Base-by-base conservation (phyloP, 2,329 filamentous ascomycete genomes). In the Sarocladium brachiariae region DNA sequence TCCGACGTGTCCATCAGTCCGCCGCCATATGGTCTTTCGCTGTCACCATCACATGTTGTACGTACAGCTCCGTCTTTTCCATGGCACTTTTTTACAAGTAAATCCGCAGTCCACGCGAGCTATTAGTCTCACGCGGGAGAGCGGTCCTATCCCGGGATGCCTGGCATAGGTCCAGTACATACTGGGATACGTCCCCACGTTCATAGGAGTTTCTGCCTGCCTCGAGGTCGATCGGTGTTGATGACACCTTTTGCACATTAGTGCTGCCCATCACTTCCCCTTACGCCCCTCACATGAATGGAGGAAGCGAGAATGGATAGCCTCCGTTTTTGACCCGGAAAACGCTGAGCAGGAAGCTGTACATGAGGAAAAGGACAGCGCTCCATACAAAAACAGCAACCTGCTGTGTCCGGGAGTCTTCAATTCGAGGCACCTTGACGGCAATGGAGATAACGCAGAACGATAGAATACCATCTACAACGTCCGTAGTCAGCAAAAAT, bases 291-390 rank as follows among this genome's bases (percentile, higher is more conserved):
- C 68, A 83, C 70, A 83, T 76, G 69, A 99, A 97, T 10, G 93
- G 93, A 51, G 93, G 93, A 54, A 99, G 77, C 63, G 84, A 90
- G 71, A 97, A 96, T 14, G 91, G 91, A 70, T 99, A 99, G 21
- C 89, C 89, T 30, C 84, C 83, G 65, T 97, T 99, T 83, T 99
- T 99, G 61, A 87, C 76, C 61, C 91, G 83, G 79, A 99, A 99
- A 55, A 96, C 76, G 69, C 88, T 96, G 57, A 99, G 79, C 56
- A 99, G 76, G 71, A 96, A 93, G 73, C 91, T 95, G 75, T 97
- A 97, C 70, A 90, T 82, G 56, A 87, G 70, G 59, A 96, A 83
- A 51, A 96, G 70, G 25, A 93, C 73, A 41, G 74, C 80, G 18
- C 81, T 84, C 87, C 90, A 96, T 38, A 86, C 75, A 52, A 96